phyloP scores from a whole-genome alignment of 2,329 filamentous ascomycete species.

The Fusarium kyushuense region DNA sequence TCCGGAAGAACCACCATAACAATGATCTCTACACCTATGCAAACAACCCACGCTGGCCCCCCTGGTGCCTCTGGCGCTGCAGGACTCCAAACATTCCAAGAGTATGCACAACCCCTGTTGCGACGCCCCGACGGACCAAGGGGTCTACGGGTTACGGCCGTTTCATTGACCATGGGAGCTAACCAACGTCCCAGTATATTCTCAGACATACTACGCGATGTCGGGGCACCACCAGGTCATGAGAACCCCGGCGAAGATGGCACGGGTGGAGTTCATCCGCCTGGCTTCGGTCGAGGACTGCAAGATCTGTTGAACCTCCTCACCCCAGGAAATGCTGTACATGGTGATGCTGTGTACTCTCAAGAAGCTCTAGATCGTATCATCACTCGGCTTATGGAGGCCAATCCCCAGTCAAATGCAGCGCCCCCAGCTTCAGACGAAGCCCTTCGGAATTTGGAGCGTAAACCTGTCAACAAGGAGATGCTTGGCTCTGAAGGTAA shows the following conservation, averaged over 20 bases:
- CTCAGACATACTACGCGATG: constrained; percentile 57
- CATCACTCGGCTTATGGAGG: constrained; percentile 88
- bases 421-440: constrained; percentile 82
- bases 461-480: constrained; percentile 74
- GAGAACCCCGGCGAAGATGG: constrained; percentile 40
- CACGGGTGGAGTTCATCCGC: constrained; percentile 25
- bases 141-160: constrained; percentile 34
- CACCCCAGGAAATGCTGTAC: constrained; percentile 63
- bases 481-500: constrained; percentile 76
- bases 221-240: constrained; percentile 50
- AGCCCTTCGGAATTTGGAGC: constrained; percentile 79
- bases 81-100: constrained; percentile 59
- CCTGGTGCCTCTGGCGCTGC: constrained; percentile 32
- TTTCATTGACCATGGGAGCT: constrained; percentile 47
- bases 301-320: constrained; percentile 68
- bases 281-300: constrained; percentile 54
- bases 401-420: constrained; percentile 79
- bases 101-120: constrained; percentile 55
- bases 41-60: constrained; percentile 28
- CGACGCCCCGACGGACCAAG: constrained; percentile 19
- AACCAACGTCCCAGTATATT: constrained; percentile 59
- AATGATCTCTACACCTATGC: constrained; percentile 57
- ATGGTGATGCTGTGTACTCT: constrained; percentile 87
- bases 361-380: constrained; percentile 92
- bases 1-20: constrained; percentile 63